These are phyloP conservation scores for Sporothrix phasma DNA, from an alignment of 2,329 filamentous ascomycete genomes.

Conservation along the genomic window DNA sequence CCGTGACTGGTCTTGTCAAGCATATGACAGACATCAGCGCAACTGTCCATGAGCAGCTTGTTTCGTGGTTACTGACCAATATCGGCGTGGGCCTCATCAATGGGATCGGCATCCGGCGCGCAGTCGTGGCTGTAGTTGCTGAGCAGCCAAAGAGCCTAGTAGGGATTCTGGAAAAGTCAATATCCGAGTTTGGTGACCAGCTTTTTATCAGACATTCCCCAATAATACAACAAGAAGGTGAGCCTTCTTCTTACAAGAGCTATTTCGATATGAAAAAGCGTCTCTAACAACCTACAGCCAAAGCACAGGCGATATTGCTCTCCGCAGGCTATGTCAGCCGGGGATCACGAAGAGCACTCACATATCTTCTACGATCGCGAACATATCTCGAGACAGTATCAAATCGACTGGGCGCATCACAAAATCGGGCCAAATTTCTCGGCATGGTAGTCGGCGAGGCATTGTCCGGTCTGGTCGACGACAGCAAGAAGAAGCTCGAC, in stretches of 20 bases:
- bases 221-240: constrained; percentile 81
- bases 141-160: constrained; percentile 42
- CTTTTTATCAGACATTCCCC: constrained; percentile 80
- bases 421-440: constrained; percentile 64
- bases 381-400: constrained; percentile 71
- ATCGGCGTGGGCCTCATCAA: constrained; percentile 54
- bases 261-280: background rate
- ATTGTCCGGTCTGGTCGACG: constrained; percentile 52
- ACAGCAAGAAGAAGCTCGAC: constrained; percentile 61
- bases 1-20: constrained; percentile 48
- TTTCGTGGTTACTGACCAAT: constrained; percentile 55
- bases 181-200: constrained; percentile 71
- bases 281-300: constrained; percentile 42
- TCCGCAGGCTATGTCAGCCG: constrained; percentile 66
- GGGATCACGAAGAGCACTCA: constrained; percentile 53
- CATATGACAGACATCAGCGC: constrained; percentile 38
- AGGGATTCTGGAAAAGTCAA: constrained; percentile 53
- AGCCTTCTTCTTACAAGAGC: constrained; percentile 13
- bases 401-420: constrained; percentile 71
- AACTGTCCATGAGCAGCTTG: constrained; percentile 42
- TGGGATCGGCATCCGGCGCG: constrained; percentile 55
- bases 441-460: constrained; percentile 82
- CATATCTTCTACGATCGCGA: constrained; percentile 59
- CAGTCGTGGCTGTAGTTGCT: constrained; percentile 49
- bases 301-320: constrained; percentile 70